These are phyloP conservation scores for Lathyrus tuberosus DNA, from an alignment of 306 rosid genomes.

Conservation along the genomic window DNA sequence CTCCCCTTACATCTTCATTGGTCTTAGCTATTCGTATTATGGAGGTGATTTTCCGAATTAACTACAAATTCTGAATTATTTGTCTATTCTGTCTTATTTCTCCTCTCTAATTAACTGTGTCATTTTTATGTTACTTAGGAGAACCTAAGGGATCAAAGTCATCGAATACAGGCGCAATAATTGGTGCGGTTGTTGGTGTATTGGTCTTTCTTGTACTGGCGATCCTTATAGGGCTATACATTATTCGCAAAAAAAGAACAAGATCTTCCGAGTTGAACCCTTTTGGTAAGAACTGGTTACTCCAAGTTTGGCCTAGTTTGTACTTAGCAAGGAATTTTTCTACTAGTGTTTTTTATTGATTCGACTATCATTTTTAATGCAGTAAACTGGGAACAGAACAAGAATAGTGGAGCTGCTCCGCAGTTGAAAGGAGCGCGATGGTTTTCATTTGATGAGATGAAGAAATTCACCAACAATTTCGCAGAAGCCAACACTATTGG, in stretches of 20 bases:
- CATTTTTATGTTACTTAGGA: constrained; percentile 13
- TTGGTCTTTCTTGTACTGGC: constrained; percentile 53
- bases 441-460: constrained; percentile 73
- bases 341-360: constrained; percentile 24
- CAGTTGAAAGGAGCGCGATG: constrained; percentile 68
- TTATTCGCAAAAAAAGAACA: constrained; percentile 54
- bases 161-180: constrained; percentile 40
- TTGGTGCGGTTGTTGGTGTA: constrained; percentile 72
- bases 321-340: constrained; percentile 16
- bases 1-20: constrained; percentile 56
- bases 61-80: constrained; percentile 20
- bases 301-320: constrained; percentile 33
- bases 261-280: constrained; percentile 52
- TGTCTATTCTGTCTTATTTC: constrained; percentile 28
- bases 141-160: constrained; percentile 41
- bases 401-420: constrained; percentile 56
- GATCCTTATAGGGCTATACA: constrained; percentile 61
- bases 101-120: constrained; percentile 17
- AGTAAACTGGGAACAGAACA: constrained; percentile 57
- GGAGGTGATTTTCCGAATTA: constrained; percentile 48
- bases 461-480: constrained; percentile 61
- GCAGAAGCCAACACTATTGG: constrained; percentile 50
- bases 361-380: constrained; percentile 37
- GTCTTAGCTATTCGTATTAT: constrained; percentile 18
- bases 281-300: constrained; percentile 44